Base-by-base conservation (phyloP, 83 land plant genomes). In the Picea abies region DNA sequence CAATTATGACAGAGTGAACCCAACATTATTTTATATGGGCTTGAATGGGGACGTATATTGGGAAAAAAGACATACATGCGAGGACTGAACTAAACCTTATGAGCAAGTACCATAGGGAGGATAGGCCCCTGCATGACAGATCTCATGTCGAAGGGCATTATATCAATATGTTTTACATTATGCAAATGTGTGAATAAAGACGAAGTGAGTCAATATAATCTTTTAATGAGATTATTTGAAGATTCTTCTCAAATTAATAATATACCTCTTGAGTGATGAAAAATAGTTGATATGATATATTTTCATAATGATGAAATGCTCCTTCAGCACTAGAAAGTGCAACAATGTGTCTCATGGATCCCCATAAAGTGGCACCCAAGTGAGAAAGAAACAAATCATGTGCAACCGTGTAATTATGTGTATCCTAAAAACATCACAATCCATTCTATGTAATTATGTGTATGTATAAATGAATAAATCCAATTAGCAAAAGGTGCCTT, bases 301-400 rank as follows among this genome's bases (percentile, higher is more conserved):
- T 93, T 69, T 97, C 99, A 84, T 90, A 95, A 80, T 90, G 90
- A 84, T 95, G 96, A 82, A 86, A 97, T 69, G 98, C 92, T 10
- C 97, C 94, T 71, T 97, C 99, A 85, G 96, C 88, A 32, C 91
- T 83, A 9, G 98, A 97, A 76, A 98, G 99, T 20, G 98, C 89
- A 72, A 97, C 81, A 11, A 97, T 82, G 81, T 93, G 96, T 75
- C 91, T 92, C 98, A 97, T 91, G 22, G 97, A 89, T 1, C 86
- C 91, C 89, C 94, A 91, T 63, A 97, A 77, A 9, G 92, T 90
- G 60, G 98, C 91, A 72, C 96, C 99, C 25, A 97, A 76, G 85
- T 97, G 98, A 60, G 99, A 93, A 84, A 95, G 90, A 87, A 97
- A 97, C 10, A 92, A 90, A 87, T 97, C 98, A 63, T 96, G 89